Base-by-base conservation (phyloP, 768 basidiomycete species). In the Tubosaeta brunneosetosa region DNA sequence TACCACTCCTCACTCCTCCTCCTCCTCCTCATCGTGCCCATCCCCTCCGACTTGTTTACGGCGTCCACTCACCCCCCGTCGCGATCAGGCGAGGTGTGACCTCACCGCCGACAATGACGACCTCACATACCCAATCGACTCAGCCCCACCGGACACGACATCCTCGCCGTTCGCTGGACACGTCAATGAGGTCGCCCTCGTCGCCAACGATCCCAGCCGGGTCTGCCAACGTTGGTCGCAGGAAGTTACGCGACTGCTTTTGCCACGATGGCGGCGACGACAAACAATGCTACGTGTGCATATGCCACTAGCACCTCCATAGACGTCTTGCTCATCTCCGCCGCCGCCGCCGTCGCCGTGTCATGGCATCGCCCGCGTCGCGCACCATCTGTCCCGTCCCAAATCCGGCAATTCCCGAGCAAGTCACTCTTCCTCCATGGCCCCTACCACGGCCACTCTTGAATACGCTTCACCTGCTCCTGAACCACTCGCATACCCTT, bases 391-490 rank as follows among this genome's bases (percentile, higher is more conserved):
- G 25, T 16, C 6, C 22, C 22, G 3, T 27, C 16, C 55, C 52
- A 34, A 47, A 54, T 60, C 42, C 58, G 61, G 62, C 54, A 63
- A 62, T 37, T 45, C 36, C 61, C 57, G 56, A 29, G 41, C 54
- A 46, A 45, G 53, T 60, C 55, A 51, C 37, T 16, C 37, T 33
- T 38, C 34, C 32, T 3, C 44, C 45, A 63, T 63, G 66, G 25
- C 65, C 44, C 47, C 55, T 27, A 73, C 76, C 41, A 62, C 74
- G 43, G 76, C 82, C 47, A 84, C 79, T 40, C 69, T 86, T 58
- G 87, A 90, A 68, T 83, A 83, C 61, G 74, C 86, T 6, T 87
- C 86, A 7, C 70, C 73, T 61, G 85, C 82, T n/a, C 85, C 86
- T 41, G 77, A 80, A 44, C 84, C 85, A 16, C 70, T 86, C 9